Conservation (phyloP, 805 yeast species). For the Suhomyces pyralidae region DNA sequence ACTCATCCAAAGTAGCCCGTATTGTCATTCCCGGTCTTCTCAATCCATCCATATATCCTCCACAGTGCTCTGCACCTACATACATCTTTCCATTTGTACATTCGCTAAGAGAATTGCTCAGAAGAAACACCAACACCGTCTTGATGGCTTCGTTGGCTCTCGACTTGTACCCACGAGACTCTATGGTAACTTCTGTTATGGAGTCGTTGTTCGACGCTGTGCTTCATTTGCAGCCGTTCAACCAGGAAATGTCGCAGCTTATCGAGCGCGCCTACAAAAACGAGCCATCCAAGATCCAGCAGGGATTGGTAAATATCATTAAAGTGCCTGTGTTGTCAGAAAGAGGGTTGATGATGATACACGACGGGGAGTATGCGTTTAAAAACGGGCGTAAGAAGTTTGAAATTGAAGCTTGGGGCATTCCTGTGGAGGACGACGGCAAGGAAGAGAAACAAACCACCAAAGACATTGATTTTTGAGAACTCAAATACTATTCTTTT, state of each 20-base stretch:
- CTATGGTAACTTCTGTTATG: conserved; percentile 43
- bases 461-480: conserved; percentile 35
- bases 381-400: conserved; percentile 78
- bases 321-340: conserved; percentile 73
- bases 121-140: conserved; percentile 45
- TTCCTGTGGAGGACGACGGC: conserved; percentile 86
- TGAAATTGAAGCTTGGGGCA: conserved; percentile 94
- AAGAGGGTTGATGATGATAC: conserved; percentile 74
- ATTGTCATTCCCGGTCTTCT: conserved; percentile 73
- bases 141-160: conserved; percentile 57
- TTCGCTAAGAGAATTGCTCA: conserved; percentile 51
- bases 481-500: neutral
- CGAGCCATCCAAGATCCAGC: conserved; percentile 74
- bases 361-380: conserved; percentile 78
- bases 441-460: conserved; percentile 32
- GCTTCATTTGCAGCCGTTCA: conserved; percentile 76
- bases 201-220: conserved; percentile 67
- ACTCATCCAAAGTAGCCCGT: conserved; percentile 54
- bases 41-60: conserved; percentile 72
- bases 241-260: conserved; percentile 63
- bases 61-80: conserved; percentile 42
- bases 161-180: conserved; percentile 60
- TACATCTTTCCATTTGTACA: conserved; percentile 61
- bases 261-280: conserved; percentile 67
- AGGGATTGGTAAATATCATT: conserved; percentile 76